Conservation (phyloP, 371 early-diverging fungal genomes). For the Mortierella sp. region DNA sequence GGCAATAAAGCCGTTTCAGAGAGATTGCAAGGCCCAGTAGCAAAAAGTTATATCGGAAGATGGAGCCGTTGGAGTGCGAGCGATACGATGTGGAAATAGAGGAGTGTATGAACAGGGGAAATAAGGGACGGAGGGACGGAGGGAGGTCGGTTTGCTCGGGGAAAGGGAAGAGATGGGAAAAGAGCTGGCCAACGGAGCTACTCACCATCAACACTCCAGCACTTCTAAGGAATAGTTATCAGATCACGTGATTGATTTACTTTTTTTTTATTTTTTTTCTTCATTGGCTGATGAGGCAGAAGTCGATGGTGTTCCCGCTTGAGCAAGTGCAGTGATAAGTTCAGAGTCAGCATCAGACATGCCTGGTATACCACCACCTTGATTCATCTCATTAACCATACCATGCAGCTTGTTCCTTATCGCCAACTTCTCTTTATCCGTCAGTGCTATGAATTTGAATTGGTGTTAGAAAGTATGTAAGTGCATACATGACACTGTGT, state of each 20-base stretch:
- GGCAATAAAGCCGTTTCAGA: background rate
- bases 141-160: too few relatives aligned
- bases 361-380: slow-evolving; percentile 50
- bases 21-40: background rate
- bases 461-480: background rate
- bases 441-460: slow-evolving; percentile 22
- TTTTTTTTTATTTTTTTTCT: background rate
- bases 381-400: slow-evolving; percentile 52
- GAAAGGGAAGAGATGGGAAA: background rate
- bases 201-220: too few relatives aligned
- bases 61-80: background rate
- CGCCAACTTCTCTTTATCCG: slow-evolving; percentile 44
- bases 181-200: too few relatives aligned
- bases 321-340: slow-evolving; percentile 40
- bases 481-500: too few relatives aligned
- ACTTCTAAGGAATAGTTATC: too few relatives aligned
- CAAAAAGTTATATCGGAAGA: background rate
- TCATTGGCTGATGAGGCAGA: background rate
- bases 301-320: slow-evolving; percentile 4
- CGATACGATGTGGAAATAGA: background rate
- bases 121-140: background rate
- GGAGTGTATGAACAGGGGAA: background rate
- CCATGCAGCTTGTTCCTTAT: slow-evolving; percentile 41
- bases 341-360: slow-evolving; percentile 40
- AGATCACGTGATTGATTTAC: background rate